A percentile compares a stretch with the other conserved stretches of the same genome.
These are phyloP conservation scores for Sodiomyces alkalinus DNA, from an alignment of 2,329 filamentous ascomycete species.

Conservation along the genomic window DNA sequence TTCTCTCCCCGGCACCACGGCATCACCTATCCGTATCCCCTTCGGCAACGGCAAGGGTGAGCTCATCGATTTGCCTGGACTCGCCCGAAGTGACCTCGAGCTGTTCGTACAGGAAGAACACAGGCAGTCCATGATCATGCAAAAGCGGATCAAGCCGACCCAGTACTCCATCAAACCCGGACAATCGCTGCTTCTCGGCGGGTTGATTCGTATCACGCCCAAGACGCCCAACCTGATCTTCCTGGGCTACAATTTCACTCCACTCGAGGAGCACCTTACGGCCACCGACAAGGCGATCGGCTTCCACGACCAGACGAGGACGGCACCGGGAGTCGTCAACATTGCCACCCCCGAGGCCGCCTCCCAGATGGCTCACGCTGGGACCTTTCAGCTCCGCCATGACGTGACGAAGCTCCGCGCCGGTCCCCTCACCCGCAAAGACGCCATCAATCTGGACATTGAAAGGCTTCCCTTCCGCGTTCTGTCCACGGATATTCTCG, in stretches of 20 bases:
- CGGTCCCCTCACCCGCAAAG: slow-evolving; percentile 52
- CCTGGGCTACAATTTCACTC: slow-evolving; percentile 76
- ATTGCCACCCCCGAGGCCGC: slow-evolving; percentile 46
- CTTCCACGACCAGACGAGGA: slow-evolving; percentile 50
- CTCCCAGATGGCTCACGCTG: slow-evolving; percentile 51
- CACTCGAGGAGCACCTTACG: slow-evolving; percentile 62
- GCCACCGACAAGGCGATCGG: slow-evolving; percentile 63
- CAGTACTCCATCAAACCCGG: slow-evolving; percentile 59
- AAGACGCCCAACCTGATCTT: slow-evolving; percentile 48
- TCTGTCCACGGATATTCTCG: slow-evolving; percentile 66
- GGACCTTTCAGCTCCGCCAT: slow-evolving; percentile 57
- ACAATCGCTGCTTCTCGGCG: slow-evolving; percentile 71
- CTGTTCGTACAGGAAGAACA: slow-evolving; percentile 52
- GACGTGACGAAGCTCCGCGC: slow-evolving; percentile 73
- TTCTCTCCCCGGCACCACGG: slow-evolving; percentile 79
- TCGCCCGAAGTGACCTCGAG: slow-evolving; percentile 61
- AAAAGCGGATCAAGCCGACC: slow-evolving; percentile 54
- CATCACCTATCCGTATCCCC: slow-evolving; percentile 82
- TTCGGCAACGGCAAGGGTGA: slow-evolving; percentile 81
- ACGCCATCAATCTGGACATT: slow-evolving; percentile 46
- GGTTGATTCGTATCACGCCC: slow-evolving; percentile 78
- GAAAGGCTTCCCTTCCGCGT: slow-evolving; percentile 66
- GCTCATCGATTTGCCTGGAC: slow-evolving; percentile 79
- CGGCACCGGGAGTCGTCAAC: slow-evolving; percentile 40
- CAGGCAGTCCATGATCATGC: slow-evolving; percentile 62